Evolutionary conservation across 768 basidiomycete genomes (phyloP).

Genomic region (Cubamyces sp.): DNA sequence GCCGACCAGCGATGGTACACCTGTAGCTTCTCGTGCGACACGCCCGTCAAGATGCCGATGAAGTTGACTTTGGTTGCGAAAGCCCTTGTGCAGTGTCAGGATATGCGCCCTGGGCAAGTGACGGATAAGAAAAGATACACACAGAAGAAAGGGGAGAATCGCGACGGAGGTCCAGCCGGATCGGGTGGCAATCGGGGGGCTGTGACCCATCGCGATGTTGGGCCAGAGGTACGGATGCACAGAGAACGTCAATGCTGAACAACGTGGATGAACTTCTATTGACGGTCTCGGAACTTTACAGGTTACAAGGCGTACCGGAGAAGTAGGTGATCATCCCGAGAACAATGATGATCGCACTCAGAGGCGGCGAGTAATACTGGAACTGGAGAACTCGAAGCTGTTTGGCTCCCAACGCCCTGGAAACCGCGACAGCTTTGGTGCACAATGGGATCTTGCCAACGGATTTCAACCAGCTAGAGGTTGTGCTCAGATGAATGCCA

Average conservation of each 20-base stretch:
- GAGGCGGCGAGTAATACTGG: conserved; percentile 36
- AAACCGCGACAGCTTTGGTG: conserved; percentile 28
- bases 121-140: neutral
- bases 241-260: conserved; percentile 32
- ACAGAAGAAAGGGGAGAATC: conserved; percentile 44
- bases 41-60: conserved; percentile 37
- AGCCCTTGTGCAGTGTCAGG: conserved; percentile 25
- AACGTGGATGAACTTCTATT: neutral
- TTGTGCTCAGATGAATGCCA: neutral
- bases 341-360: conserved; percentile 34
- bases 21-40: conserved; percentile 43
- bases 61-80: conserved; percentile 42
- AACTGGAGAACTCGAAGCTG: conserved; percentile 32
- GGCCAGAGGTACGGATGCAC: conserved; percentile 39
- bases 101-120: too few species aligned
- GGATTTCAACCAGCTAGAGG: neutral
- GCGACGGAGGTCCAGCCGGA: conserved; percentile 42
- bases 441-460: neutral
- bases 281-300: too few species aligned
- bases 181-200: conserved; percentile 37
- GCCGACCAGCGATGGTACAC: conserved; percentile 43
- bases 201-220: conserved; percentile 36
- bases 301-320: conserved; percentile 19
- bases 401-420: conserved; percentile 30
- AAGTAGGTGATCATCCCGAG: conserved; percentile 32